Percentiles rank a stretch among this genome's conserved stretches.
phyloP scores from a whole-genome alignment of 2,329 filamentous ascomycete genomes.

The Alternaria panax region DNA sequence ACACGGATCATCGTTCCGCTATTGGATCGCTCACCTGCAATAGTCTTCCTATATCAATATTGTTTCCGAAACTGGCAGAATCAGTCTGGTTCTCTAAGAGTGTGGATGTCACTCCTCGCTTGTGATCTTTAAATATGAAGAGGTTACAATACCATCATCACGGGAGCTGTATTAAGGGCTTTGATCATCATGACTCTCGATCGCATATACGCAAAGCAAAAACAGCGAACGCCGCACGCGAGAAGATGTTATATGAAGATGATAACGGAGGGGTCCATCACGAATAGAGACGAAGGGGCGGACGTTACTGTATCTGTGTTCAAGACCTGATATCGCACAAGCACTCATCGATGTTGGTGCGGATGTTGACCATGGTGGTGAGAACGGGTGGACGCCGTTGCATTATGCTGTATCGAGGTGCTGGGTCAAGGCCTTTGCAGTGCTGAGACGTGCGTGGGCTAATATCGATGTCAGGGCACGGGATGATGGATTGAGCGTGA shows the following conservation, averaged over 20 bases:
- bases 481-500: neutral
- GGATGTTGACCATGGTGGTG: neutral
- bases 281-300: slow-evolving; percentile 7
- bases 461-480: neutral
- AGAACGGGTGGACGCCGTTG: neutral
- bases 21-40: neutral
- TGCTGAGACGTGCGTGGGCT: neutral
- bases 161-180: no score
- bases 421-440: neutral
- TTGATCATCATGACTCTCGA: no score
- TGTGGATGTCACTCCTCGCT: neutral
- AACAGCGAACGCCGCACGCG: no score
- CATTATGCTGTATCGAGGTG: slow-evolving; percentile 6
- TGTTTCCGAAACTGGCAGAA: neutral
- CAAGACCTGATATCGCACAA: neutral
- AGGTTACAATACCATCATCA: no score
- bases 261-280: slow-evolving; percentile 2
- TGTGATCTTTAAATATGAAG: no score
- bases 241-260: no score
- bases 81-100: neutral
- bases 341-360: neutral
- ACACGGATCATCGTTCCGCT: neutral
- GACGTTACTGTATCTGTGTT: neutral
- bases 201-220: no score
- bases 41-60: neutral